Base-by-base conservation (phyloP, 495 filamentous ascomycete species). In the Neurospora discreta region DNA sequence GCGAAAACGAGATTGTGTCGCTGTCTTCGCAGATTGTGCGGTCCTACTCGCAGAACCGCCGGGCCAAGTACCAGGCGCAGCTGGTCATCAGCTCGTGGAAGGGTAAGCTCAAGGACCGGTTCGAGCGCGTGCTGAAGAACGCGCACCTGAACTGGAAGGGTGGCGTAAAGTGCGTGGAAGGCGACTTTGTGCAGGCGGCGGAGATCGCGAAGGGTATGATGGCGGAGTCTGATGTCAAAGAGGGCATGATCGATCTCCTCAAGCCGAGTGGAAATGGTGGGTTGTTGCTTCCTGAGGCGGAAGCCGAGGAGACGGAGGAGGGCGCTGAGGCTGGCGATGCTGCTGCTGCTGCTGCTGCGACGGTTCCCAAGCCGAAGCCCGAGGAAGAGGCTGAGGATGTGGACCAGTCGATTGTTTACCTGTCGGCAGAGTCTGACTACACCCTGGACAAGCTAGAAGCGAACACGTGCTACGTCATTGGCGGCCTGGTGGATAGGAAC, bases 401-500 rank as follows among this genome's bases (percentile, higher is more conserved):
- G 6, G 76, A 84, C 68, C 78, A 79, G 68, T 79, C 79, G 2
- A 78, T 97, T 16, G 87, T 99, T 30, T 99, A 99, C 75, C 88
- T 99, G 10, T 91, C 92, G 30, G 90, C 92, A 58, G 95, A 98
- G 77, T 94, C 92, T 58, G 88, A 90, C 0, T 84, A 97, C 69
- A 97, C 91, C 0, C 81, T 99, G 39, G 87, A 89, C 1, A 84
- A 90, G 67, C 86, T 98, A 33, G 92, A 92, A 80, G 90, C 93
- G 0, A 90, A 93, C 82, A 93, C 89, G 43, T 93, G 88, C 60
- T 99, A 99, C 77, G 91, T 99, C 42, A 91, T 99, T 71, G 95
- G 95, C 23, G 95, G 95, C 0, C 82, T 99, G 36, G 96, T 99
- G 33, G 95, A 99, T 78, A 92, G 91, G 81, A 99, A 99, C 77